Evolutionary conservation across 495 filamentous ascomycete genomes (phyloP), one percentile per base, ranked within the genome.

Genomic region (Pyrenula aspistea): DNA sequence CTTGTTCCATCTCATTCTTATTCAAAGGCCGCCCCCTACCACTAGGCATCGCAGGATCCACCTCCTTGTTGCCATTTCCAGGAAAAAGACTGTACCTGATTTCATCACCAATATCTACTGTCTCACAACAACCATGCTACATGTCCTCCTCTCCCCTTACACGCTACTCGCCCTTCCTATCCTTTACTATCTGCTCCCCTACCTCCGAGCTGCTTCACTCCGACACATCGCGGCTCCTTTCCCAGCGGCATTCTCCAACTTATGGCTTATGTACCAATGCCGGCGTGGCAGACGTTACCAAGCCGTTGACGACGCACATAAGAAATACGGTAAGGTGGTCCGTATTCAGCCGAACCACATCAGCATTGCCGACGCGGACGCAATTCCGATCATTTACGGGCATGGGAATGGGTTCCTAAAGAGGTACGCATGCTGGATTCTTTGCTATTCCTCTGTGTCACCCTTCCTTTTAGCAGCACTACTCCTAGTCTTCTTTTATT

Each of bases 391-490:
- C 8, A 67, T 86, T 31, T 86, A 86, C 58, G 80, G 81, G 67
- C 58, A 89, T 65, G 81, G 84, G 1, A 88, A 88, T 66, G 86
- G 86, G 2, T 88, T 88, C 68, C 66, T 87, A 56, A 90, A 90
- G 67, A 74, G 85, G 83, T 84, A 70, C 19, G 63, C 61, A 8
- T 2, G 20, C n/a, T n/a, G n/a, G n/a, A n/a, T n/a, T n/a, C 36
- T 15, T n/a, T 25, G 19, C 25, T n/a, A n/a, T n/a, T 56, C 2
- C 10, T 11, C 24, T 21, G 4, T 51, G 47, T 3, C 3, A 50
- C 19, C 23, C 21, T 31, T 1, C 0, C 2, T 19, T 24, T 19
- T 23, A 47, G 2, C 0, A 2, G 15, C 1, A 11, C 53, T 1
- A 61, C 55, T 12, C 1, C 12, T 31, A 12, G 2, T 15, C n/a